phyloP scores from a whole-genome alignment of 2,329 filamentous ascomycete species.

The Exophiala viscosa region DNA sequence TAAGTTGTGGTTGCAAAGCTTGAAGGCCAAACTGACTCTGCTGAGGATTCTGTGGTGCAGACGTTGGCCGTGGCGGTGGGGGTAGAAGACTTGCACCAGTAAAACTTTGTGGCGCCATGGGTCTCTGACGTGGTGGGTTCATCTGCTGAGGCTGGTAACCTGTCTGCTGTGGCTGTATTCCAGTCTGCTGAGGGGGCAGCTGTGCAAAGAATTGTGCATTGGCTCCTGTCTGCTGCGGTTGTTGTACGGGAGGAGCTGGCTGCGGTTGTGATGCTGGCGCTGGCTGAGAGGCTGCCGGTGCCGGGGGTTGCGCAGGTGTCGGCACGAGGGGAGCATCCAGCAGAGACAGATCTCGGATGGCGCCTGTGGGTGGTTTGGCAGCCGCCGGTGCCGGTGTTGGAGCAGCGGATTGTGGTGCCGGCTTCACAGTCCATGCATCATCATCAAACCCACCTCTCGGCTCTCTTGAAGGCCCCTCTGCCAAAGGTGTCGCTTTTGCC shows the following conservation, averaged over 20 bases:
- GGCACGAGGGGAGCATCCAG: slow-evolving; percentile 58
- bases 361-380: slow-evolving; percentile 58
- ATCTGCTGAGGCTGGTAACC: slow-evolving; percentile 29
- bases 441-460: slow-evolving; percentile 75
- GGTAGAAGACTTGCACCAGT: slow-evolving; percentile 64
- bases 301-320: slow-evolving; percentile 43
- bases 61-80: slow-evolving; percentile 78
- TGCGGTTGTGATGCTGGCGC: slow-evolving; percentile 37
- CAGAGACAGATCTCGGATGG: slow-evolving; percentile 66
- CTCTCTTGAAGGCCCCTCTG: slow-evolving; percentile 48
- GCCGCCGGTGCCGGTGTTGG: slow-evolving; percentile 32
- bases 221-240: slow-evolving; percentile 40
- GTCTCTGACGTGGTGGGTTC: slow-evolving; percentile 58
- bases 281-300: slow-evolving; percentile 32
- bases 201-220: slow-evolving; percentile 51
- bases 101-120: slow-evolving; percentile 60
- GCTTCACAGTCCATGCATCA: slow-evolving; percentile 95
- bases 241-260: slow-evolving; percentile 38
- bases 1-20: slow-evolving; percentile 78
- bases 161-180: slow-evolving; percentile 37
- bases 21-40: slow-evolving; percentile 69
- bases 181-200: slow-evolving; percentile 31
- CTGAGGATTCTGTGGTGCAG: slow-evolving; percentile 74
- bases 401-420: slow-evolving; percentile 52
- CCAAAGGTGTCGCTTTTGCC: slow-evolving; percentile 48